These are phyloP conservation scores for Microdochium trichocladiopsis DNA, from an alignment of 2,329 filamentous ascomycete genomes.

Conservation along the genomic window DNA sequence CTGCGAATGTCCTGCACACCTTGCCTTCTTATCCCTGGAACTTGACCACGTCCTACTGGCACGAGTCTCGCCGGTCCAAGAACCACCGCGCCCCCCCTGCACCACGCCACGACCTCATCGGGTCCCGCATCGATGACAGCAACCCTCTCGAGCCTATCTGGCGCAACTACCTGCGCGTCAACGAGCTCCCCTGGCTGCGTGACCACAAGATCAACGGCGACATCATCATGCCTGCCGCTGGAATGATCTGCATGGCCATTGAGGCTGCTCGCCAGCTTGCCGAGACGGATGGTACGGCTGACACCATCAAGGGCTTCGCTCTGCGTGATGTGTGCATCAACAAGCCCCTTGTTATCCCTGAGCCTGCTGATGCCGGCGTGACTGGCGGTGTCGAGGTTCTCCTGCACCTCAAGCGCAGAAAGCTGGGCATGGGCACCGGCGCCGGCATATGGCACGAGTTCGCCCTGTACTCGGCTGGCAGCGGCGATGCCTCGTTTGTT, in stretches of 20 bases:
- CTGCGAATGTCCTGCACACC: constrained; percentile 26
- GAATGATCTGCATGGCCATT: constrained; percentile 7
- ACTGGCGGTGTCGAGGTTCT: not conserved
- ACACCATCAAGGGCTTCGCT: constrained; percentile 5
- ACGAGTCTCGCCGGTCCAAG: constrained; percentile 27
- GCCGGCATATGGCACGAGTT: not conserved
- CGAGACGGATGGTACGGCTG: not conserved
- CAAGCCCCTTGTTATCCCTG: constrained; percentile 15
- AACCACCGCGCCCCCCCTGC: constrained; percentile 13
- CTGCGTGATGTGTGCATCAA: constrained; percentile 13
- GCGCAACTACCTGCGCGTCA: constrained; percentile 1
- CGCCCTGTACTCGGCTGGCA: not conserved
- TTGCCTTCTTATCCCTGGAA: constrained; percentile 50
- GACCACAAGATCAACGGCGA: constrained; percentile 11
- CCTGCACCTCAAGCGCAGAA: not conserved
- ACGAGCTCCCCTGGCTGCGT: constrained; percentile 13
- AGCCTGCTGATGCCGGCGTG: not conserved
- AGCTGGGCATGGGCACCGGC: not conserved
- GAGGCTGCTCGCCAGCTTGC: constrained; percentile 3
- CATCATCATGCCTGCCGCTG: constrained; percentile 11
- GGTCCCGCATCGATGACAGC: constrained; percentile 32
- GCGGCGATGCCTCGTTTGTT: not conserved
- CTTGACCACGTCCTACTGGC: constrained; percentile 43
- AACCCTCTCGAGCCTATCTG: constrained; percentile 1
- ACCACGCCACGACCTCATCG: constrained; percentile 10